phyloP scores from a whole-genome alignment of 2,329 filamentous ascomycete species.

The Ophiostoma sp. region DNA sequence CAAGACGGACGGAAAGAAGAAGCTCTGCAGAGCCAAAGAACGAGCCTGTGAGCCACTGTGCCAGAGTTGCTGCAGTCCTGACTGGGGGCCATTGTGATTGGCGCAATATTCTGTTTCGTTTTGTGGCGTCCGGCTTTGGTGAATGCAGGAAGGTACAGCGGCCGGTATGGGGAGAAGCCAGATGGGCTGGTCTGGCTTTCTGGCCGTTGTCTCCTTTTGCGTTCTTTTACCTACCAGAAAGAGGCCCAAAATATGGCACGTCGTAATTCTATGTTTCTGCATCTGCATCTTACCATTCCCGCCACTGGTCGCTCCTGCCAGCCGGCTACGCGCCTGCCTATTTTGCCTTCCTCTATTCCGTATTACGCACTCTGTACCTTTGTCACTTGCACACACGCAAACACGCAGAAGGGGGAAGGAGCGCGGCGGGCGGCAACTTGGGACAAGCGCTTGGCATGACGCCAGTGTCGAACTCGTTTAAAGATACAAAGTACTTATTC shows the following conservation, averaged over 20 bases:
- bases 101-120: constrained; percentile 21
- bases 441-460: background rate
- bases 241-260: too few relatives aligned
- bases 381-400: background rate
- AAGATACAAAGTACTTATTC: background rate
- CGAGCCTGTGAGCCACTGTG: background rate
- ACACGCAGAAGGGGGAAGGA: background rate
- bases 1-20: background rate
- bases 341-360: background rate
- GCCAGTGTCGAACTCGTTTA: background rate
- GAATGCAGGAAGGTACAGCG: background rate
- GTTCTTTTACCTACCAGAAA: background rate
- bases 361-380: too few relatives aligned
- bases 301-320: constrained; percentile 13
- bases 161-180: background rate
- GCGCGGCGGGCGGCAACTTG: background rate
- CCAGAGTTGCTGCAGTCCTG: background rate
- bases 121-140: constrained; percentile 21
- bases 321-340: constrained; percentile 8
- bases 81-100: constrained; percentile 18
- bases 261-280: background rate
- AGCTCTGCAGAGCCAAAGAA: background rate
- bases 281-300: background rate
- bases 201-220: background rate
- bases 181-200: background rate